These are phyloP conservation scores for Grammothele lineata DNA, from an alignment of 768 basidiomycete genomes.

Conservation along the genomic window DNA sequence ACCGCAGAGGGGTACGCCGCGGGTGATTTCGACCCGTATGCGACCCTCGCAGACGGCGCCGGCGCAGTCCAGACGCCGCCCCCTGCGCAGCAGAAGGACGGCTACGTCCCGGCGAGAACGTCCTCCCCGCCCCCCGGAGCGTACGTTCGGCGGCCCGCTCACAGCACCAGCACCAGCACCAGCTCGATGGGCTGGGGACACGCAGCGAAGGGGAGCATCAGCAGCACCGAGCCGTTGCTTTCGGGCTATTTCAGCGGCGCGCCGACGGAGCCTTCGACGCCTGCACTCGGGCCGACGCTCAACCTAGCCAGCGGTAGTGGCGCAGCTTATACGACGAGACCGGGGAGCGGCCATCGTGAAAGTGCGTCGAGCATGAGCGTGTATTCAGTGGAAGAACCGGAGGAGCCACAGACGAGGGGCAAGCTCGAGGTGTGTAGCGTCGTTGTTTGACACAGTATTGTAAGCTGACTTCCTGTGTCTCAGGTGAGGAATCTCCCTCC, in stretches of 20 bases:
- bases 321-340: slow-evolving; percentile 3
- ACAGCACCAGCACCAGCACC: slow-evolving; percentile 24
- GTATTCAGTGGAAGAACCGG: slow-evolving; percentile 15
- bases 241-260: slow-evolving; percentile 24
- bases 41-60: slow-evolving; percentile 31
- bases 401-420: slow-evolving; percentile 14
- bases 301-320: slow-evolving; percentile 3
- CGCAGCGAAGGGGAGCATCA: slow-evolving; percentile 45
- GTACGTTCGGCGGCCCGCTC: slow-evolving; percentile 16
- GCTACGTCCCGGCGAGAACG: slow-evolving; percentile 46
- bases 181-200: slow-evolving; percentile 31
- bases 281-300: slow-evolving; percentile 14
- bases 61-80: slow-evolving; percentile 18
- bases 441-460: not conserved
- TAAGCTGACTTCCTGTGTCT: not conserved
- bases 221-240: slow-evolving; percentile 60
- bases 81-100: slow-evolving; percentile 22
- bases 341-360: slow-evolving; percentile 1
- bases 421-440: slow-evolving; percentile 5
- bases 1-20: slow-evolving; percentile 23
- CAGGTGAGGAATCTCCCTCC: not conserved
- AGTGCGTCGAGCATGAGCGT: slow-evolving; percentile 10
- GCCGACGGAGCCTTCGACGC: slow-evolving; percentile 15
- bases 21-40: slow-evolving; percentile 47
- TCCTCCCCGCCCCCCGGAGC: slow-evolving; percentile 40